Evolutionary conservation across 2,329 filamentous ascomycete genomes (phyloP), one percentile per base, ranked within the genome.

Genomic region (Cercospora sojina): DNA sequence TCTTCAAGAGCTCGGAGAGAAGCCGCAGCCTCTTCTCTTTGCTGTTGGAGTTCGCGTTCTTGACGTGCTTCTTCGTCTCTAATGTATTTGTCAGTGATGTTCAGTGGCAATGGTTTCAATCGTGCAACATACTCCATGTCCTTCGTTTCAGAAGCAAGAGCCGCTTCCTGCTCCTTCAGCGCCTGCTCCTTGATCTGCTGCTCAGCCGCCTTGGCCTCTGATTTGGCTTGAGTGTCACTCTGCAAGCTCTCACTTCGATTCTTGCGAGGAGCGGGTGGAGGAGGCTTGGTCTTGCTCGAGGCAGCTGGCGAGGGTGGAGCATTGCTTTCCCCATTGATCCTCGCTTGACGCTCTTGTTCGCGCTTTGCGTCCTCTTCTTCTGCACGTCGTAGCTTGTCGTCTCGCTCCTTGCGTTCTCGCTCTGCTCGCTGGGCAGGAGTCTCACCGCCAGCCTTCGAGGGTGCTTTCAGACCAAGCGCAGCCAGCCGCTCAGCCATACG

Each of bases 401-500:
- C 93, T 61, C 92, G 87, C 77, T 99, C 95, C 66, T 87, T 88
- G 76, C 88, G 89, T 79, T 99, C 95, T 29, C 95, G 91, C 76
- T 98, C 95, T 66, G 91, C 87, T 68, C 93, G 87, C 80, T 99
- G 93, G 64, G 90, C 87, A 35, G 93, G 82, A 31, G 88, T 91
- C 80, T 99, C 95, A 3, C 90, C 89, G 43, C 73, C 70, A 61
- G 89, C 81, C 76, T 96, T 96, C 18, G 84, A 84, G 5, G 91
- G 90, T 31, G 92, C 88, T 78, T 92, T 96, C 76, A 99, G 90
- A 38, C 95, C 95, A 68, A 98, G 86, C 56, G 94, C 94, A 67
- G 95, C 95, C 74, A 99, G 87, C 67, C 95, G 90, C 79, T 98
- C 95, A 38, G 95, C 94, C 90, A 99, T 98, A 67, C 94, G 91